Evolutionary conservation across 2,329 filamentous ascomycete genomes (phyloP), one percentile per base, ranked within the genome.

Genomic region (Arthroderma sp.): DNA sequence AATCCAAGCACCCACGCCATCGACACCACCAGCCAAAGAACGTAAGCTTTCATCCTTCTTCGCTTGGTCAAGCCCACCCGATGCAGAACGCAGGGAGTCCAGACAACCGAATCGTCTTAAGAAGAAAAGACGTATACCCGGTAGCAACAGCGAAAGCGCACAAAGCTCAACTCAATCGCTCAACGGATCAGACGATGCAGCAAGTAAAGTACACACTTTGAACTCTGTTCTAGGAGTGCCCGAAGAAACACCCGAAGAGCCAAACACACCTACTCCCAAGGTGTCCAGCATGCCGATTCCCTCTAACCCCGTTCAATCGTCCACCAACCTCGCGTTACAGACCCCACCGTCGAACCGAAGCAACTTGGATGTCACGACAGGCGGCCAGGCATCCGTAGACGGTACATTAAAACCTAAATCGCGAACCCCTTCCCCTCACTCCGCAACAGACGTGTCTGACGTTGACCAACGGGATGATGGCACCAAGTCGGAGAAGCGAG

Each of bases 131-230:
- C 59, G 67, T n/a, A 69, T 83, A 45, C 81, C 84, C 0, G 81
- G 79, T 36, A 85, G 84, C 56, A 66, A 83, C 22, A 88, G 86
- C 53, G 81, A 81, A 15, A 95, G 89, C 59, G 88, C 89, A 0
- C 87, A 94, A 51, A 95, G 88, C 58, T 96, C 91, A 10, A 83
- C 77, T 5, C 77, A 83, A 10, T 95, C 88, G 5, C 68, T 94
- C n/a, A 65, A 66, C 30, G 43, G 37, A 27, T 57, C 57, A 10
- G 58, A 61, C 9, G 59, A 75, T 65, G 2, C 70, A 67, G 27
- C 67, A 60, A 47, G 67, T 61, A 27, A 71, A 30, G 15, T 22
- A 22, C 15, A 22, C 15, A 22, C 15, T 22, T 22, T 22, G 15
- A 49, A 52, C 27, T 44, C 49, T 36, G 45, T 49, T 29, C 39